Evolutionary conservation across 371 early-diverging fungal genomes (phyloP), one percentile per base, ranked within the genome.

Genomic region (Saksenaea oblongispora): DNA sequence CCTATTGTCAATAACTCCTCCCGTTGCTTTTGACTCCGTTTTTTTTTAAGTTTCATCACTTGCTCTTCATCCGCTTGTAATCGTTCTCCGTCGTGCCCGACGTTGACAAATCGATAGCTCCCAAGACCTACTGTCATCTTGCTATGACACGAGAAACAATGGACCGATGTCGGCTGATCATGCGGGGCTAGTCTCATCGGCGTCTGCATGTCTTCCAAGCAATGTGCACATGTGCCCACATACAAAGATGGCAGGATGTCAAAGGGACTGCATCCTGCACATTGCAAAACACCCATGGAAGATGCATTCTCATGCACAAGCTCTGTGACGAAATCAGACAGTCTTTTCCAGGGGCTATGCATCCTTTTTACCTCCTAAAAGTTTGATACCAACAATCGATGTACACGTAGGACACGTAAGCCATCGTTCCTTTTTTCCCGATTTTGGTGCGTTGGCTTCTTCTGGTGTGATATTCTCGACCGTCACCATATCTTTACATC

Each of bases 221-320:
- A 82, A 2, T 64, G 54, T 7, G 76, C 77, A 68, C 95, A 92
- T 13, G 91, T 84, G 4, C 89, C 83, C 3, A 85, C 74, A 69
- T 82, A 91, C 35, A 77, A 74, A 8, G 84, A 82, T 18, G 91
- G 88, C 57, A 91, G 62, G 41, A 93, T 54, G 70, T 94, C 93
- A 65, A 88, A 76, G 1, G 86, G 80, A 11, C 82, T 70, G 51
- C 89, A 89, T 0, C 87, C 88, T 0, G 85, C 87, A 37, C 89
- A 67, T 63, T 95, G 93, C 18, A 95, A 63, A 56, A 84, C 87
- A 7, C 96, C 96, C 0, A 93, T 59, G 0, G 84, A 74, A 10
- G 67, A 65, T 0, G 85, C 81, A 22, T 74, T 77, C 31, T 75
- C 70, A 64, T 89, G 88, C 54, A 90, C 70, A 54, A 86, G 77